Percentiles rank a stretch among this genome's conserved stretches.
These are phyloP conservation scores for Sapria himalayana DNA, from an alignment of 345 rosid genomes.

Conservation along the genomic window DNA sequence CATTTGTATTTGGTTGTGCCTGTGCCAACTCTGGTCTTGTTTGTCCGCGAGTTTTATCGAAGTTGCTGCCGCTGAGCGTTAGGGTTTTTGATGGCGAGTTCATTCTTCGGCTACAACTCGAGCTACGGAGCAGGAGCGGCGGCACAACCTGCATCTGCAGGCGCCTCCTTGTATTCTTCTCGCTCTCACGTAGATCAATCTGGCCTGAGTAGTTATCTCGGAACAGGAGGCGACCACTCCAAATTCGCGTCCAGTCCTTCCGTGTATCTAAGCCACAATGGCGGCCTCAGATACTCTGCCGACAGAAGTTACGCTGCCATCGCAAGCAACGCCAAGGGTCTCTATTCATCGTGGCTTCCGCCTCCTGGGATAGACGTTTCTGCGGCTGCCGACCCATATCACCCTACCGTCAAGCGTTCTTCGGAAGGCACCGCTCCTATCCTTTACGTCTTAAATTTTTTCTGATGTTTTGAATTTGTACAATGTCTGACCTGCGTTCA, in stretches of 20 bases:
- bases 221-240: slow-evolving; percentile 9
- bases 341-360: slow-evolving; percentile 7
- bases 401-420: slow-evolving; percentile 33
- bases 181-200: slow-evolving; percentile 4
- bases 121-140: slow-evolving; percentile 3
- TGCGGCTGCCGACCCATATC: slow-evolving; percentile 18
- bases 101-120: slow-evolving; percentile 6
- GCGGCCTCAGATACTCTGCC: slow-evolving; percentile 7
- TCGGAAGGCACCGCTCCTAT: slow-evolving; percentile 22
- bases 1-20: too few relatives aligned
- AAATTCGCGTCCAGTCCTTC: slow-evolving; percentile 3
- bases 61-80: too few relatives aligned
- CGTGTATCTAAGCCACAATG: slow-evolving; percentile 7
- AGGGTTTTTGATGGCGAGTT: slow-evolving; percentile 6
- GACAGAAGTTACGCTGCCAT: slow-evolving; percentile 7
- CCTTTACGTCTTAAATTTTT: background rate
- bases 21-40: too few relatives aligned
- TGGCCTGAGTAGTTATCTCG: background rate
- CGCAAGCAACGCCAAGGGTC: background rate
- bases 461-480: background rate
- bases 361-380: slow-evolving; percentile 23
- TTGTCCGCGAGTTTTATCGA: too few relatives aligned
- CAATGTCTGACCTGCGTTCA: background rate
- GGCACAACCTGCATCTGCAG: background rate
- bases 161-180: slow-evolving; percentile 4